Evolutionary conservation across 208 protist species (phyloP), one percentile per base, ranked within the genome.

Genomic region (Leishmania mexicana): DNA sequence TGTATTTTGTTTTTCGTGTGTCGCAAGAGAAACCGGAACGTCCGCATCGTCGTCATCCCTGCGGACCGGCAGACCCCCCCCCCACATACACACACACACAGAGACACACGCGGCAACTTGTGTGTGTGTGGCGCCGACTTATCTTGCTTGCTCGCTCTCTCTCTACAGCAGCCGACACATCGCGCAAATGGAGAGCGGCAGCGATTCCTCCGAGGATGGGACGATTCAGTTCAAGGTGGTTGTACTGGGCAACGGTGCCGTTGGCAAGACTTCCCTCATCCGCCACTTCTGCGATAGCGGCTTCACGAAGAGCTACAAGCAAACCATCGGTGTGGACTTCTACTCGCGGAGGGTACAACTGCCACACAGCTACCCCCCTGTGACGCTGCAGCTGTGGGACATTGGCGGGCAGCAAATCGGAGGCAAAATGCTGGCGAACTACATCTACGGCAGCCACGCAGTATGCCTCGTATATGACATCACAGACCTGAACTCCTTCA

Each of bases 251-350:
- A 90, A 98, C 79, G 92, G 93, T n/a, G 88, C 94, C 11, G 96
- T 98, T 0, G 97, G 98, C 17, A 99, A 99, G 87, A 98, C 96
- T 15, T 98, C 96, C 3, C 89, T 99, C 24, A 96, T 97, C 58
- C 90, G 84, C 19, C 89, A 96, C 49, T 99, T 97, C 81, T 97
- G 93, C 65, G 79, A 97, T 19, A 94, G 94, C 54, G 83, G 89
- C 58, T 99, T 99, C 83, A 86, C 71, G 13, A 79, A 87, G 53
- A 94, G 75, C 58, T 99, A 99, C 93, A 98, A 98, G 88, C 97
- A 99, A 81, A 99, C 98, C 6, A 97, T 99, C 60, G 98, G 98
- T 8, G 73, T 99, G 3, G 98, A 99, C 83, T 99, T 99, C 85
- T 99, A 98, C 87, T 93, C 95, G 3, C 99, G 98, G 76, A 92